A percentile compares a stretch with the other conserved stretches of the same genome.
These are phyloP conservation scores for Diplodia scrobiculata DNA, from an alignment of 2,329 filamentous ascomycete species.

Conservation along the genomic window DNA sequence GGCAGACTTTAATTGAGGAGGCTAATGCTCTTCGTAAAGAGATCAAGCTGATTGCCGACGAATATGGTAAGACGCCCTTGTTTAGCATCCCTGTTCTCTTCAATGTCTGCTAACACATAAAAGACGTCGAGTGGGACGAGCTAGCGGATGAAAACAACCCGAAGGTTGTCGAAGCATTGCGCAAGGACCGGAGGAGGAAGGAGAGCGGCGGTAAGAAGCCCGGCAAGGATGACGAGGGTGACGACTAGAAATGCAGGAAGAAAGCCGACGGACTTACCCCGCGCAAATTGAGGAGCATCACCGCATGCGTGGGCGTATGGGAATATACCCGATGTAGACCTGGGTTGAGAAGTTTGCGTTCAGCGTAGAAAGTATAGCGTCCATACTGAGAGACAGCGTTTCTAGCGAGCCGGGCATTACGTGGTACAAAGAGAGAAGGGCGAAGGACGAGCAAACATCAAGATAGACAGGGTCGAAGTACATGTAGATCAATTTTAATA, in stretches of 20 bases:
- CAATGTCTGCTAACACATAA: not conserved
- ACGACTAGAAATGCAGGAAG: not conserved
- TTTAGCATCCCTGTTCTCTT: not conserved
- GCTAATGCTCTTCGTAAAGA: slow-evolving; percentile 76
- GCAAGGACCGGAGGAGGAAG: slow-evolving; percentile 50
- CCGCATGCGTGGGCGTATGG: not conserved
- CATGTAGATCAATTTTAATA: not conserved
- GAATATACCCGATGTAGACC: not conserved
- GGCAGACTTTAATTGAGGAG: slow-evolving; percentile 78
- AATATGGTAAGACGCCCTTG: slow-evolving; percentile 59
- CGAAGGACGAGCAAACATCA: not conserved
- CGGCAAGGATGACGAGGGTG: not conserved
- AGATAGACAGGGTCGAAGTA: not conserved
- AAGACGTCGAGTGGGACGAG: slow-evolving; percentile 85
- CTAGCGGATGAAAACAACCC: slow-evolving; percentile 70
- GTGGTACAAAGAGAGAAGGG: not conserved
- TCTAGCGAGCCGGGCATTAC: not conserved
- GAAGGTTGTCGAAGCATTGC: slow-evolving; percentile 56
- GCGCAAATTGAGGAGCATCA: not conserved
- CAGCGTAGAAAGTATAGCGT: not conserved
- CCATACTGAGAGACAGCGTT: not conserved
- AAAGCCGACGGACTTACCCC: not conserved
- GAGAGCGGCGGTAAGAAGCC: slow-evolving; percentile 35
- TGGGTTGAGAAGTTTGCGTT: not conserved
- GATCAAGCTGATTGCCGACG: slow-evolving; percentile 75